phyloP scores from a whole-genome alignment of 2,329 filamentous ascomycete species.

The Teratosphaeria destructans region DNA sequence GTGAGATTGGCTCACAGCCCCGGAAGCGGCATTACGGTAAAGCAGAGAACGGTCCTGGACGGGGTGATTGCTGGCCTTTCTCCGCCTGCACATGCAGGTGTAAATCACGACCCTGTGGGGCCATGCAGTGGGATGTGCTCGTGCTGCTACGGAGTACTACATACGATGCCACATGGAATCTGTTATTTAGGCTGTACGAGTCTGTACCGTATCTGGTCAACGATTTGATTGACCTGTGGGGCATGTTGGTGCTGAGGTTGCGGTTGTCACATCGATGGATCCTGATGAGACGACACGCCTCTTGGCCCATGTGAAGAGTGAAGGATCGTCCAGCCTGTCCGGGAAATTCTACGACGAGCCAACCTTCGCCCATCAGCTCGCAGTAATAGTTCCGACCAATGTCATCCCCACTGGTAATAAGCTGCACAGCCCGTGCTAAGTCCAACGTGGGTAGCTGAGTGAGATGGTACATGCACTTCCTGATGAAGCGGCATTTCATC shows the following conservation, averaged over 20 bases:
- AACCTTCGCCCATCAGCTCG: neutral
- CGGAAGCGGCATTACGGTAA: too few species aligned
- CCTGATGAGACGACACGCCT: too few species aligned
- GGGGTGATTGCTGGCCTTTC: neutral
- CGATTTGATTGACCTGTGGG: too few species aligned
- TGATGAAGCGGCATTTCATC: neutral
- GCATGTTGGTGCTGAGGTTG: too few species aligned
- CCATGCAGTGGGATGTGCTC: neutral
- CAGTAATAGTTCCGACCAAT: too few species aligned
- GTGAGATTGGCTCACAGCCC: neutral
- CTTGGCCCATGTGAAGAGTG: neutral
- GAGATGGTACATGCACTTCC: neutral
- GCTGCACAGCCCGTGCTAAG: too few species aligned
- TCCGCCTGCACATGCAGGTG: neutral
- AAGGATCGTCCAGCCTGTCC: neutral
- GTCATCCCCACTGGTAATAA: too few species aligned
- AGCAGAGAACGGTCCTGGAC: neutral
- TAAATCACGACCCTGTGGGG: neutral
- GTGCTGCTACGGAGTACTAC: neutral
- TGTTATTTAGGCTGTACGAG: too few species aligned
- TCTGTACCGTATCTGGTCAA: too few species aligned
- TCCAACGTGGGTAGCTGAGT: neutral
- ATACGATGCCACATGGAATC: neutral
- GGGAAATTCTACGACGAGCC: too few species aligned
- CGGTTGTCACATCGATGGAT: too few species aligned